Percentiles rank a stretch among this genome's conserved stretches.
These are phyloP conservation scores for Aaosphaeria pasadenensis DNA, from an alignment of 2,329 filamentous ascomycete species.

Conservation along the genomic window DNA sequence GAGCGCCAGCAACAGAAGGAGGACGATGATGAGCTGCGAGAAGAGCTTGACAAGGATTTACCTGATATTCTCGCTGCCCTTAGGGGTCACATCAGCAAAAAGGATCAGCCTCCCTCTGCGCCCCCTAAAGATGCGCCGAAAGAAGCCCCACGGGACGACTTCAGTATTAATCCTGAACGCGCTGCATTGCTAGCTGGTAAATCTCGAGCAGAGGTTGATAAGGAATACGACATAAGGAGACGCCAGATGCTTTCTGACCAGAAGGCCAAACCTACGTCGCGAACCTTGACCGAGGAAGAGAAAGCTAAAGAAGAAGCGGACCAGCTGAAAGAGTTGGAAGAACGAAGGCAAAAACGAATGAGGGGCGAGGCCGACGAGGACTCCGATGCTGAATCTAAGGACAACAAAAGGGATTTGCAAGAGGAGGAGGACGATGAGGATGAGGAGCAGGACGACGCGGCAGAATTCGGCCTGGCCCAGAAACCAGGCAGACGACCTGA, in stretches of 20 bases:
- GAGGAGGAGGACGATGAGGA: conserved; percentile 37
- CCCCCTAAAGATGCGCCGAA: conserved; percentile 20
- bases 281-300: conserved; percentile 85
- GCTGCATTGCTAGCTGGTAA: conserved; percentile 58
- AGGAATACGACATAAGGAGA: conserved; percentile 82
- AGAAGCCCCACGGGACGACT: conserved; percentile 37
- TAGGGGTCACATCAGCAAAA: conserved; percentile 53
- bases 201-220: conserved; percentile 69
- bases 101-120: conserved; percentile 39
- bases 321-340: conserved; percentile 76
- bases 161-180: conserved; percentile 58
- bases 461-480: conserved; percentile 61
- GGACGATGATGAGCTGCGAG: conserved; percentile 83
- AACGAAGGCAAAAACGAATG: conserved; percentile 82
- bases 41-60: conserved; percentile 80
- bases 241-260: conserved; percentile 81
- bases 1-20: conserved; percentile 91
- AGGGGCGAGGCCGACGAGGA: conserved; percentile 75
- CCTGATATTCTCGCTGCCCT: conserved; percentile 73
- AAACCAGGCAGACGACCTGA: conserved; percentile 45
- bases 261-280: conserved; percentile 78
- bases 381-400: conserved; percentile 66
- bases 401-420: conserved; percentile 38
- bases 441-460: conserved; percentile 53
- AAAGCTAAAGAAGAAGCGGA: conserved; percentile 73